These are phyloP conservation scores for Spencermartinsiella ligniputridi DNA, from an alignment of 1,139 yeast species.

Conservation along the genomic window DNA sequence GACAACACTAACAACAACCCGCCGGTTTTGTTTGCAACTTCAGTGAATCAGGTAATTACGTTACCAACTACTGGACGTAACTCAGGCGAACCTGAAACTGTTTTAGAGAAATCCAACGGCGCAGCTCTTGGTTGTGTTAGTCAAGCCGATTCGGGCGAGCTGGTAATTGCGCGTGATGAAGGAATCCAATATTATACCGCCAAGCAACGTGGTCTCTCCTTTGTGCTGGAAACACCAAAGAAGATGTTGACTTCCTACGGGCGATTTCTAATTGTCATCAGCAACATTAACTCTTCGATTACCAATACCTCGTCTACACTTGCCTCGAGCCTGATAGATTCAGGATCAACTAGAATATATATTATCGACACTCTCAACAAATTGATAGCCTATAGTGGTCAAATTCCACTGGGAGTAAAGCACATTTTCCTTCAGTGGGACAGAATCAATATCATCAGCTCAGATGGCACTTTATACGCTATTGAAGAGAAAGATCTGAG, in stretches of 20 bases:
- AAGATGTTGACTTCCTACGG: conserved; percentile 46
- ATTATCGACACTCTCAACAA: conserved; percentile 67
- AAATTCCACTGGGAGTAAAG: conserved; percentile 59
- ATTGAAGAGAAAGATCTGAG: conserved; percentile 62
- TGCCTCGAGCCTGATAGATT: conserved; percentile 22
- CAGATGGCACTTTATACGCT: conserved; percentile 71
- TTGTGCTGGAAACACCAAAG: conserved; percentile 59
- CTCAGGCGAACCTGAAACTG: conserved; percentile 58
- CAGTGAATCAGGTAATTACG: conserved; percentile 66
- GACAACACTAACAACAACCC: conserved; percentile 27
- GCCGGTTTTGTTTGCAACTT: conserved; percentile 48
- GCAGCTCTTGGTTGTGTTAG: conserved; percentile 67
- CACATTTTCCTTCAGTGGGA: conserved; percentile 54
- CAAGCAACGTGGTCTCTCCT: conserved; percentile 51
- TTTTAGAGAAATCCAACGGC: conserved; percentile 62
- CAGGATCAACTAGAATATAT: conserved; percentile 45
- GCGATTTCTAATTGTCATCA: conserved; percentile 53
- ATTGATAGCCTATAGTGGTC: conserved; percentile 64
- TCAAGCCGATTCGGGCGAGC: conserved; percentile 28
- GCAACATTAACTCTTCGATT: conserved; percentile 27
- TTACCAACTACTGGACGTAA: conserved; percentile 78
- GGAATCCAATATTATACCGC: conserved; percentile 52
- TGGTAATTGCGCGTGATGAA: conserved; percentile 53
- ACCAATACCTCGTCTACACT: conserved; percentile 17
- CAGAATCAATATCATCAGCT: conserved; percentile 56